Base-by-base conservation (phyloP, 331 rosid genomes). In the Ulmus americana region DNA sequence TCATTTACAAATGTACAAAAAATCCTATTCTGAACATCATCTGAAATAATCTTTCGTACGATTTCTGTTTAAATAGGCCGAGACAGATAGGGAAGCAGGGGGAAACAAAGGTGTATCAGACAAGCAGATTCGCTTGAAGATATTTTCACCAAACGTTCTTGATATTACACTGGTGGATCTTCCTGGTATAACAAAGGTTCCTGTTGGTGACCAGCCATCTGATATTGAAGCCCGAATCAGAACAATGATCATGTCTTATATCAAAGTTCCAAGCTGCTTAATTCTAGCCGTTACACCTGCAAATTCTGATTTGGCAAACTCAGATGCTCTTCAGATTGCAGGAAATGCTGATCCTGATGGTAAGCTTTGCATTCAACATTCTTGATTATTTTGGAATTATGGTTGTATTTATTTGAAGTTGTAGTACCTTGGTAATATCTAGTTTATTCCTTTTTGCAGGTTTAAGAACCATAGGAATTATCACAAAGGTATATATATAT, bases 331-430 rank as follows among this genome's bases (percentile, higher is more conserved):
- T 81, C 99, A 94, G 83, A 80, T 90, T 86, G 99, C 99, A 1
- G 91, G 91, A 73, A 84, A 76, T 79, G 99, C 97, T 65, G 99
- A 94, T 84, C 97, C 99, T 35, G 99, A 94, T 85, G 99, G 99
- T 87, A 68, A 52, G 45, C 47, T 70, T 52, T 55, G 51, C 42
- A 45, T 46, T 10, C 8, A 47, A 49, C 56, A 45, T 28, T 42
- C 4, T 5, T 63, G 55, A 18, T 46, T 28, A 28, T 28, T 28
- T 28, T 28, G 20, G 28, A 63, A 7, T 56, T 6, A 48, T 48
- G 18, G 18, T 48, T 13, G 53, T 56, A 28, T 28, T 7, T 28
- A 28, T 15, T 39, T 13, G 3, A 28, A 28, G 35, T 60, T 64
- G 46, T 13, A 43, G 20, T 48, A 18, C 51, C 9, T 28, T 15